phyloP scores from a whole-genome alignment of 345 rosid species.

The Boechera stricta region DNA sequence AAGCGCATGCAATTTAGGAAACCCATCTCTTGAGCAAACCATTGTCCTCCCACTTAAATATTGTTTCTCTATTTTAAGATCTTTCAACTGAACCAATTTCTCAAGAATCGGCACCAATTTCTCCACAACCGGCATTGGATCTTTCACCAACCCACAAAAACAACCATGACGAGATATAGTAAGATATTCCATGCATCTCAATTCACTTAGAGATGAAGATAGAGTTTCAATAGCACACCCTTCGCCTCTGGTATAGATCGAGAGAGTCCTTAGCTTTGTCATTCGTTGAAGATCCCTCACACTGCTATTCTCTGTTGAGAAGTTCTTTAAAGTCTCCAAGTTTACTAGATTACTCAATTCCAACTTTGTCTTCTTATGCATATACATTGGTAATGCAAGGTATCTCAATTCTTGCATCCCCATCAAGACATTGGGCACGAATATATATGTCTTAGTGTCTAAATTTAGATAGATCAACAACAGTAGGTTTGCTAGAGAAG shows the following conservation, averaged over 20 bases:
- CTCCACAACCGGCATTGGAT: no score
- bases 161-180: no score
- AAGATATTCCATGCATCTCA: no score
- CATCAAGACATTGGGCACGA: slow-evolving; percentile 3
- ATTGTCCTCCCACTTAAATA: slow-evolving; percentile 42
- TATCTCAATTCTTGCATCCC: slow-evolving; percentile 15
- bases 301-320: neutral
- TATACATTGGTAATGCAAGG: accelerated
- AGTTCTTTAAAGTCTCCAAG: neutral
- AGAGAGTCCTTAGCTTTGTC: no score
- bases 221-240: no score
- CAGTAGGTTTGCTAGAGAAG: slow-evolving; percentile 27
- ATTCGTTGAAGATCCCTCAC: no score
- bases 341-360: slow-evolving; percentile 4
- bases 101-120: slow-evolving; percentile 49
- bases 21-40: slow-evolving; percentile 25
- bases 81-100: slow-evolving; percentile 43
- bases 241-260: no score
- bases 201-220: no score
- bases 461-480: slow-evolving; percentile 19
- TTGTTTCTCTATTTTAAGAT: neutral
- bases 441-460: neutral
- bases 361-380: neutral
- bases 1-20: slow-evolving; percentile 2
- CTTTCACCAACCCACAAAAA: slow-evolving; percentile 43